Evolutionary conservation across 2,329 filamentous ascomycete species (phyloP).

Genomic region (Aspergillus fijiensis): DNA sequence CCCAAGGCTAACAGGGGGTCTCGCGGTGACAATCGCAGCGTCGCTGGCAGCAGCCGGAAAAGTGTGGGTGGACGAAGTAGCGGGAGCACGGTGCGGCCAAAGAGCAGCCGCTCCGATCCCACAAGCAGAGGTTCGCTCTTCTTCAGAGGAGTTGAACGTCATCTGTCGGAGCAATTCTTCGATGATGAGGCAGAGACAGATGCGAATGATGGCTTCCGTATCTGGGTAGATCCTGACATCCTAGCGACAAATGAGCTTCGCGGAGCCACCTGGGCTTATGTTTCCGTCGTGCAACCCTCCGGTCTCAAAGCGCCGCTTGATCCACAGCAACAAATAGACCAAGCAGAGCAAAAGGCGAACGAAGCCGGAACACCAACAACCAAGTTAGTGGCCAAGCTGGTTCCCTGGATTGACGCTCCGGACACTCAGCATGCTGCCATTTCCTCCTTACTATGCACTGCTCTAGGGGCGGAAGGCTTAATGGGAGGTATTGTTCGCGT

Average conservation of each 20-base stretch:
- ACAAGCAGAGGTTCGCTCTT: conserved; percentile 60
- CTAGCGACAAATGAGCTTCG: conserved; percentile 70
- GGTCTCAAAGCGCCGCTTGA: conserved; percentile 71
- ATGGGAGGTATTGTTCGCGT: conserved; percentile 86
- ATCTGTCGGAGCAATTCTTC: conserved; percentile 72
- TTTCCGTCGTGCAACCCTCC: conserved; percentile 84
- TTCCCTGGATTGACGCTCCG: conserved; percentile 81
- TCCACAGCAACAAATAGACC: conserved; percentile 64
- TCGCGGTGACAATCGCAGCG: conserved; percentile 74
- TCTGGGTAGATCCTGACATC: conserved; percentile 84
- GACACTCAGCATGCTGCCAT: conserved; percentile 77
- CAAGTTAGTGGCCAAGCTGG: conserved; percentile 73
- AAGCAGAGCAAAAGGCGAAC: conserved; percentile 62
- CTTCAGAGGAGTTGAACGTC: conserved; percentile 73
- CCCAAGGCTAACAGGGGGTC: conserved; percentile 63
- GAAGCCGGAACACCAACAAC: conserved; percentile 58
- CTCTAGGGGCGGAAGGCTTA: conserved; percentile 68
- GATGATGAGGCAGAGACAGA: conserved; percentile 61
- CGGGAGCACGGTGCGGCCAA: conserved; percentile 66
- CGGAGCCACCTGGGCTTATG: conserved; percentile 72
- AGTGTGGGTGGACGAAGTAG: conserved; percentile 69
- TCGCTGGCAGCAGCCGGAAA: conserved; percentile 74
- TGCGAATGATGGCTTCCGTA: conserved; percentile 61
- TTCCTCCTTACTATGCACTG: conserved; percentile 72
- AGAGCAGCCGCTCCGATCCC: conserved; percentile 62